phyloP scores from a whole-genome alignment of 352 stramenopile species.

The Globisporangium yorkense region DNA sequence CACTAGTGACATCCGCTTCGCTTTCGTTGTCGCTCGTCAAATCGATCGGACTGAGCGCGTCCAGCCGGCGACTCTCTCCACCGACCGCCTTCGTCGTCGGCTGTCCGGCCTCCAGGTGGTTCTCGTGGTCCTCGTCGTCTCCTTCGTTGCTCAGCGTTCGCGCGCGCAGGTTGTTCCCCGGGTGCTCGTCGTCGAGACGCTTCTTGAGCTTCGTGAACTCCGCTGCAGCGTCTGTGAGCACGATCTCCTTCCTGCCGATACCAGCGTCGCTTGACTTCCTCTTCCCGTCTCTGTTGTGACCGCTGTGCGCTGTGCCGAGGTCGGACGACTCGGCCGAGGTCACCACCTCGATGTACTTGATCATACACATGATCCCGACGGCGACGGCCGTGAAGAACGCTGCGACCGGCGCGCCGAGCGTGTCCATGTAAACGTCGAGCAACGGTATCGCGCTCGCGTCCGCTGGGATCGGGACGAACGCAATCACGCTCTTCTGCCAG shows the following conservation, averaged over 20 bases:
- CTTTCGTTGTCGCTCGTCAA: conserved; percentile 2
- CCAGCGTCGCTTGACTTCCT: not conserved
- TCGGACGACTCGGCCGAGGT: not conserved
- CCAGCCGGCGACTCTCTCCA: not conserved
- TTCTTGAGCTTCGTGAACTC: conserved; percentile 3
- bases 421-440: conserved; percentile 54
- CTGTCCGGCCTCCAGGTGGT: conserved; percentile 1
- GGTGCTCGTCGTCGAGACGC: conserved; percentile 4
- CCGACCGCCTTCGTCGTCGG: conserved; percentile 9
- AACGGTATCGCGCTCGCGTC: conserved; percentile 16
- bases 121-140: conserved; percentile 14
- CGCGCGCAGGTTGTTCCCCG: conserved; percentile 1
- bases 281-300: not conserved
- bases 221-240: not conserved
- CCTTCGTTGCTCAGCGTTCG: conserved; percentile 13
- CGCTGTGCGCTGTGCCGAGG: not conserved
- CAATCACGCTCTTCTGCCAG: conserved; percentile 68
- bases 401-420: conserved; percentile 36
- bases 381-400: conserved; percentile 45
- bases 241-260: not conserved
- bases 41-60: conserved; percentile 1
- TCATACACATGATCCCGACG: conserved; percentile 40
- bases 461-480: conserved; percentile 18
- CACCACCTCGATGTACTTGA: conserved; percentile 37
- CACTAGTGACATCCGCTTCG: not conserved